These are phyloP conservation scores for Lycium ferocissimum DNA, from an alignment of 257 asterid species.

Conservation along the genomic window DNA sequence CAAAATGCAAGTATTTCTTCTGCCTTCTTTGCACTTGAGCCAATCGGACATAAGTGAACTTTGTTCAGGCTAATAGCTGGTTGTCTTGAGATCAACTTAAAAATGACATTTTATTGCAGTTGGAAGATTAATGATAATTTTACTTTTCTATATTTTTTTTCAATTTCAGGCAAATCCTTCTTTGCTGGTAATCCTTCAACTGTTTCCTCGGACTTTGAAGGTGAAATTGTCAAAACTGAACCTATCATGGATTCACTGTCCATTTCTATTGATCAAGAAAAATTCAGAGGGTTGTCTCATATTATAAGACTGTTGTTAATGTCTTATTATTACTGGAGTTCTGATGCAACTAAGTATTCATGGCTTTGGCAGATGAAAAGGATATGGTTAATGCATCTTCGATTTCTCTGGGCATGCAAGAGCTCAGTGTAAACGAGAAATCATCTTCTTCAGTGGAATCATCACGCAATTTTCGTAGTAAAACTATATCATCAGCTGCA, in stretches of 20 bases:
- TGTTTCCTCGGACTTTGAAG: not conserved
- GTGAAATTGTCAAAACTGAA: constrained; percentile 31
- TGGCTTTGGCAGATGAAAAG: constrained; percentile 12
- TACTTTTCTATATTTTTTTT: not conserved
- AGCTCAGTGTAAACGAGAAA: not conserved
- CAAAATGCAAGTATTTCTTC: constrained; percentile 42
- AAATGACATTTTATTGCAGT: not conserved
- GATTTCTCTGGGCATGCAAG: not conserved
- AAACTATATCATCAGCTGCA: not conserved
- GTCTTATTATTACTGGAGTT: not conserved
- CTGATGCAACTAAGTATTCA: not conserved
- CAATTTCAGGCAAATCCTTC: constrained; percentile 41
- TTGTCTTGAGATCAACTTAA: not conserved
- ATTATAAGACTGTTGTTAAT: not conserved
- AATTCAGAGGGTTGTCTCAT: constrained; percentile 4
- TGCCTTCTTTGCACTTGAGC: not conserved
- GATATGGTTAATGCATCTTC: constrained; percentile 1
- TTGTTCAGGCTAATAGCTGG: not conserved
- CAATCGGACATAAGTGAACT: not conserved
- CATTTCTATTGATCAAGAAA: constrained; percentile 30
- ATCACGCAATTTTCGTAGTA: not conserved
- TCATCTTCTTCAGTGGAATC: not conserved
- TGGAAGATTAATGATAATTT: not conserved
- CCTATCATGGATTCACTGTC: constrained; percentile 30
- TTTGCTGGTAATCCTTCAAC: constrained; percentile 16